Conservation (phyloP, 768 basidiomycete genomes). For the Podaxis sp. region DNA sequence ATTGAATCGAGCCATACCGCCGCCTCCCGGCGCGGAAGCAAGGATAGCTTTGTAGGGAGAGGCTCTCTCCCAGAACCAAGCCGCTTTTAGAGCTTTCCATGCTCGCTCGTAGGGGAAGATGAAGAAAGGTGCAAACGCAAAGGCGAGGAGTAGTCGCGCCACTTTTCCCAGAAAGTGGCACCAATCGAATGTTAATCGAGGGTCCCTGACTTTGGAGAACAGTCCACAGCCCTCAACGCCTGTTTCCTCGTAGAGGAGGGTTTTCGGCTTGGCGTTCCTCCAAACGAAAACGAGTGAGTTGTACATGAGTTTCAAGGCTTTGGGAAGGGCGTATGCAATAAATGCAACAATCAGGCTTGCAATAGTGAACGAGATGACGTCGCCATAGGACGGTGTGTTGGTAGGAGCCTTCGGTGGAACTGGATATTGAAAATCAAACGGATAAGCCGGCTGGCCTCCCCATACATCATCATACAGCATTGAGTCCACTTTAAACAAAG, state of each 20-base stretch:
- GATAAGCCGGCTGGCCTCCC: not conserved
- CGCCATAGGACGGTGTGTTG: not conserved
- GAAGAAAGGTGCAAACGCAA: not conserved
- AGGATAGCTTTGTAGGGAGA: not conserved
- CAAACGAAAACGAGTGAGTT: not conserved
- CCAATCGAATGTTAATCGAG: not conserved
- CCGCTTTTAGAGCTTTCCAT: not conserved
- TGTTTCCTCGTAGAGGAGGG: not conserved
- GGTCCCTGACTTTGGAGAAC: not conserved
- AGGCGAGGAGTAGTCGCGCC: not conserved
- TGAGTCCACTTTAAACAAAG: not conserved
- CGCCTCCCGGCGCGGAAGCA: not conserved
- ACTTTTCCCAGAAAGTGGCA: not conserved
- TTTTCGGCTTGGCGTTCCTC: not conserved
- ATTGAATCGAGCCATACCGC: not conserved
- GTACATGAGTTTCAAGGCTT: not conserved
- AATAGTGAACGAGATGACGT: not conserved
- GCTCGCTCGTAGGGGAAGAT: not conserved
- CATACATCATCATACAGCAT: not conserved
- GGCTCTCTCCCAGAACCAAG: not conserved
- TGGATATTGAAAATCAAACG: not conserved
- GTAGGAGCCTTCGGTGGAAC: not conserved
- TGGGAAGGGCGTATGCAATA: not conserved
- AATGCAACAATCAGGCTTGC: not conserved
- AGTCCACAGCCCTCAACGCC: constrained; percentile 6